Base-by-base conservation (phyloP, 2,329 filamentous ascomycete genomes). In the Sclerotinia trifoliorum region DNA sequence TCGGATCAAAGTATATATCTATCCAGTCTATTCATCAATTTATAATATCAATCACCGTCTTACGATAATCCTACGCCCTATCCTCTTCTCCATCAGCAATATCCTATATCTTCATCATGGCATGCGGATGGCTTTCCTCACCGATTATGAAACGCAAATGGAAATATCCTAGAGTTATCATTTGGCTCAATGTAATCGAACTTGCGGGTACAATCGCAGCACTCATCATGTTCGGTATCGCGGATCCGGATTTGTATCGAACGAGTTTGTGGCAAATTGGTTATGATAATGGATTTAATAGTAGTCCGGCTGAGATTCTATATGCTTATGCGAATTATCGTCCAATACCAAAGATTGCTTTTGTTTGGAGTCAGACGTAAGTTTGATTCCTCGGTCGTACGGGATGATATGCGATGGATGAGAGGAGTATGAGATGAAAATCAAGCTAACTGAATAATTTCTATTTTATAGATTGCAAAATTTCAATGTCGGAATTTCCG, bases 401-500 rank as follows among this genome's bases (percentile, higher is more conserved):
- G 13, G 15, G 29, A 21, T 60, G 35, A 42, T 0, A 17, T 42
- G 21, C 19, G 15, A 48, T 35, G 7, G 29, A n/a, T 24, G 29
- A 26, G 46, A 32, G 29, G 29, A 51, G 29, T 35, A 5, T 32
- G 29, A 56, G 46, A 62, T 3, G 13, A 55, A 60, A n/a, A 3
- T 13, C 7, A 65, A 19, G 54, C 71, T 75, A 57, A 74, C 62
- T 10, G 21, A 15, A 2, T 39, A 1, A 2, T 26, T 13, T 61
- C 26, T 42, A 10, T 2, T 39, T n/a, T 49, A 57, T 75, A 94
- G 91, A 67, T 82, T 92, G 71, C 93, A 91, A 60, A 83, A 89
- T 73, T 92, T 86, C 80, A 93, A 94, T 75, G 86, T 93, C 73
- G 89, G 89, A 76, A 89, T 93, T 73, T 90, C 90, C 49, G 85